Conservation (phyloP, 192 early-diverging fungal genomes). For the Backusella liffmaniae region DNA sequence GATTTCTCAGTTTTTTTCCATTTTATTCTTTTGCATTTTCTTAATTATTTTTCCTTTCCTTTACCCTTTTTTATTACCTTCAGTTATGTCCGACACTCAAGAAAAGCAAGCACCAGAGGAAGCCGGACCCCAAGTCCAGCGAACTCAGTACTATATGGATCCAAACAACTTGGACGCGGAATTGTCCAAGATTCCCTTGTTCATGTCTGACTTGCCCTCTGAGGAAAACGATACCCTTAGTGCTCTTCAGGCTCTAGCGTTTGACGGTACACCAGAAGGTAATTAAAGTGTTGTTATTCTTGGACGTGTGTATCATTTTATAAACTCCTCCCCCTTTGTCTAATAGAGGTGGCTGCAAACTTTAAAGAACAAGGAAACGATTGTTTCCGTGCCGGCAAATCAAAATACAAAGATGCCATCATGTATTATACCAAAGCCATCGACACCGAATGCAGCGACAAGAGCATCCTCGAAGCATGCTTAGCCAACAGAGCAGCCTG, state of each 20-base stretch:
- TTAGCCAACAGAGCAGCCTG: constrained; percentile 90
- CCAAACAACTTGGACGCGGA: constrained; percentile 55
- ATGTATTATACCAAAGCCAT: constrained; percentile 88
- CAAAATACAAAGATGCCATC: constrained; percentile 72
- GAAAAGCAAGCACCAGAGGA: neutral
- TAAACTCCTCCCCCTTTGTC: neutral
- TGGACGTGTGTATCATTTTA: neutral
- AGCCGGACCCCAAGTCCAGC: constrained; percentile 32
- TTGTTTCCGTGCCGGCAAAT: constrained; percentile 70
- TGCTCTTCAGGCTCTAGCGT: constrained; percentile 82
- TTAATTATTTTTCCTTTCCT: neutral
- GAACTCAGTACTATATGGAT: constrained; percentile 42
- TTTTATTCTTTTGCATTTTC: neutral
- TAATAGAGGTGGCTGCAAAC: constrained; percentile 75
- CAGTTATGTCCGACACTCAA: neutral
- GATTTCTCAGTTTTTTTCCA: neutral
- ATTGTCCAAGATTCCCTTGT: constrained; percentile 83
- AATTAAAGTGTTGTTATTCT: neutral
- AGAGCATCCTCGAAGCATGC: constrained; percentile 74
- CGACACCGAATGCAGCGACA: constrained; percentile 68
- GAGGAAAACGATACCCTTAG: constrained; percentile 73
- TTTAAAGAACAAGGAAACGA: constrained; percentile 98
- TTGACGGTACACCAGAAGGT: constrained; percentile 94
- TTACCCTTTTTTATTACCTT: neutral
- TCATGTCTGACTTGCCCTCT: constrained; percentile 82